Percentiles rank a stretch among this genome's conserved stretches.
Conservation (phyloP, 2,329 filamentous ascomycete genomes). For the Pezicula neosporulosa region DNA sequence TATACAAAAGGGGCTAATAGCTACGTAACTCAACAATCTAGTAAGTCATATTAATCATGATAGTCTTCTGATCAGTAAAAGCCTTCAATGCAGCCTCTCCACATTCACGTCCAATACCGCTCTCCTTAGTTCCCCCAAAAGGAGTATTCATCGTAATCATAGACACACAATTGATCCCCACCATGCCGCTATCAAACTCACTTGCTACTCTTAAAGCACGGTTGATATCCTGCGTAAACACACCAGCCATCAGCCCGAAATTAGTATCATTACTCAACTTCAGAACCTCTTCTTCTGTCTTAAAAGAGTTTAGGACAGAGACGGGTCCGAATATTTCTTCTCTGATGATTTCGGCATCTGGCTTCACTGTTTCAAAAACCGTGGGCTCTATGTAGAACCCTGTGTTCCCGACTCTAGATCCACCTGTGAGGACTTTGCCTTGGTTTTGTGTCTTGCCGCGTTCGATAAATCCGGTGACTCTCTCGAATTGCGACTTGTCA, state of each 20-base stretch:
- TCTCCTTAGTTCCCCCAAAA: conserved; percentile 22
- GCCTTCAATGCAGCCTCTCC: conserved; percentile 19
- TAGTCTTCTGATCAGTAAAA: conserved; percentile 17
- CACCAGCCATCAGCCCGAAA: conserved; percentile 50
- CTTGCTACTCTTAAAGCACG: conserved; percentile 32
- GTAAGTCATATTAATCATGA: conserved; percentile 19
- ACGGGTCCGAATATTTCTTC: conserved; percentile 56
- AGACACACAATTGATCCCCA: conserved; percentile 44
- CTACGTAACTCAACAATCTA: conserved; percentile 1
- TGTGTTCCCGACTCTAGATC: conserved; percentile 6
- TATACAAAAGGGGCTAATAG: no score
- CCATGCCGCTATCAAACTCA: conserved; percentile 50
- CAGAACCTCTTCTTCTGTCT: conserved; percentile 52
- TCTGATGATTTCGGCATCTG: conserved; percentile 25
- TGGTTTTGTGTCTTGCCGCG: conserved; percentile 8
- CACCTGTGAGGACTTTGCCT: conserved; percentile 20
- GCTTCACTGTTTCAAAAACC: conserved; percentile 34
- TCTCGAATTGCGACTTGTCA: conserved; percentile 30
- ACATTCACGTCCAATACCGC: conserved; percentile 31
- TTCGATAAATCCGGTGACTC: conserved; percentile 17
- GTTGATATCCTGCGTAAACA: conserved; percentile 48
- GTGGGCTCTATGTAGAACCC: conserved; percentile 20
- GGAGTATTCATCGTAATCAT: conserved; percentile 10
- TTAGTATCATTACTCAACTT: conserved; percentile 52
- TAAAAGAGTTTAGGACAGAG: conserved; percentile 53